A percentile compares a stretch with the other conserved stretches of the same genome.
Conservation (phyloP, 345 rosid species). For the Noccaea caerulescens region DNA sequence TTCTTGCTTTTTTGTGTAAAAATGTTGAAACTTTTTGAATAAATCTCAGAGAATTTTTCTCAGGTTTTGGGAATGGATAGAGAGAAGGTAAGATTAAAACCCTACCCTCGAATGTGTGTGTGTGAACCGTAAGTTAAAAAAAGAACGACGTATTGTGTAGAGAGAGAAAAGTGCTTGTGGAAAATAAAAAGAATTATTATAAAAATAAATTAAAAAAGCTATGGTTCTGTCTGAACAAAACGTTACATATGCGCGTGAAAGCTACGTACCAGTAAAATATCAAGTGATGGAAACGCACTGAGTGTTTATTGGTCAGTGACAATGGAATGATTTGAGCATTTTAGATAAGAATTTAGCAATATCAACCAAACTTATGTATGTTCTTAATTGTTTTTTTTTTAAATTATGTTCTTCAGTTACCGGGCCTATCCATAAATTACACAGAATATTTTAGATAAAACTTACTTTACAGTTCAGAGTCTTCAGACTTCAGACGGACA, state of each 20-base stretch:
- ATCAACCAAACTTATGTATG: constrained; percentile 3
- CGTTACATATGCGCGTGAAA: constrained; percentile 1
- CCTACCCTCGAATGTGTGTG: constrained; percentile 57
- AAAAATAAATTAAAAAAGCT: constrained; percentile 5
- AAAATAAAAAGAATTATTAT: constrained; percentile 24
- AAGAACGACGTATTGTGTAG: constrained; percentile 24
- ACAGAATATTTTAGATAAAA: neutral
- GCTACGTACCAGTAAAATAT: neutral
- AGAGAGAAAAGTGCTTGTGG: constrained; percentile 35
- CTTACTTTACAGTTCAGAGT: neutral
- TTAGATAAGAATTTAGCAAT: constrained; percentile 23
- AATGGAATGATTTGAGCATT: constrained; percentile 27
- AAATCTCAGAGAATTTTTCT: constrained; percentile 52
- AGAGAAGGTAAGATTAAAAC: constrained; percentile 60
- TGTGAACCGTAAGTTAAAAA: constrained; percentile 44
- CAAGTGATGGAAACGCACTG: neutral
- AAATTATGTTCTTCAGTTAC: neutral
- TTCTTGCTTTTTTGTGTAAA: constrained; percentile 36
- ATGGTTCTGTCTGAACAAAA: constrained; percentile 28
- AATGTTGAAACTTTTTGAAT: constrained; percentile 40
- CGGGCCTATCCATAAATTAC: neutral
- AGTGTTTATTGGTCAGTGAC: constrained; percentile 27
- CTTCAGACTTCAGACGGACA: neutral
- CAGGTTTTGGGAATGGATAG: constrained; percentile 45
- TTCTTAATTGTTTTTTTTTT: neutral